These are phyloP conservation scores for Adansonia rubrostipa DNA, from an alignment of 441 rosid genomes.

Conservation along the genomic window DNA sequence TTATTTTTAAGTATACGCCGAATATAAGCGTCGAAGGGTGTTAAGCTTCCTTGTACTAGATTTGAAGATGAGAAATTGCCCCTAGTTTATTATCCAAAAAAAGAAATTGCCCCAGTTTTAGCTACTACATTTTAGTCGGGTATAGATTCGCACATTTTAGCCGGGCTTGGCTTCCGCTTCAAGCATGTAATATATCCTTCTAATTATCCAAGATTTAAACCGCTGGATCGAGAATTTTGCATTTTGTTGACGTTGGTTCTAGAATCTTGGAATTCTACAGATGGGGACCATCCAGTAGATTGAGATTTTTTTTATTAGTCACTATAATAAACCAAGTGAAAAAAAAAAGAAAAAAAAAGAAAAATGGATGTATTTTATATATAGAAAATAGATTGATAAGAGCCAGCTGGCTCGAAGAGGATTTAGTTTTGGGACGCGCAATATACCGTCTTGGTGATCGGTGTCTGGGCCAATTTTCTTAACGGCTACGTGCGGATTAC, in stretches of 20 bases:
- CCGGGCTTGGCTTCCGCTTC: no score
- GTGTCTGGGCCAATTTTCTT: constrained; percentile 36
- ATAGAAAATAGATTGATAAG: constrained; percentile 1
- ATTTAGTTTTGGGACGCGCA: constrained; percentile 35
- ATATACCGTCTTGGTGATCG: constrained; percentile 46
- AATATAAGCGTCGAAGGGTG: no score
- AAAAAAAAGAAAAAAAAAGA: no score
- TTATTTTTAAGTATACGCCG: not conserved
- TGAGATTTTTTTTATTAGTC: not conserved
- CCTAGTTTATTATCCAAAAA: not conserved
- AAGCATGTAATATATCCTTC: not conserved
- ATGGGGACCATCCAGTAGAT: not conserved
- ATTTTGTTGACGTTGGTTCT: not conserved
- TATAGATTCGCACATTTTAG: not conserved
- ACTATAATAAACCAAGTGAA: not conserved
- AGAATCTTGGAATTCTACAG: constrained; percentile 19
- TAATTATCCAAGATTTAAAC: not conserved
- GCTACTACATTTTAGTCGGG: not conserved
- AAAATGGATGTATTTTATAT: not conserved
- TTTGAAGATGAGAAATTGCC: not conserved
- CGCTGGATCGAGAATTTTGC: not conserved
- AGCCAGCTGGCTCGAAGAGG: constrained; percentile 38
- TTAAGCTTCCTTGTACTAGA: not conserved
- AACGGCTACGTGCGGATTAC: constrained; percentile 41
- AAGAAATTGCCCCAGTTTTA: not conserved